A percentile compares a stretch with the other conserved stretches of the same genome.
These are phyloP conservation scores for Rhodomyrtus psidioides DNA, from an alignment of 441 rosid genomes.

Conservation along the genomic window DNA sequence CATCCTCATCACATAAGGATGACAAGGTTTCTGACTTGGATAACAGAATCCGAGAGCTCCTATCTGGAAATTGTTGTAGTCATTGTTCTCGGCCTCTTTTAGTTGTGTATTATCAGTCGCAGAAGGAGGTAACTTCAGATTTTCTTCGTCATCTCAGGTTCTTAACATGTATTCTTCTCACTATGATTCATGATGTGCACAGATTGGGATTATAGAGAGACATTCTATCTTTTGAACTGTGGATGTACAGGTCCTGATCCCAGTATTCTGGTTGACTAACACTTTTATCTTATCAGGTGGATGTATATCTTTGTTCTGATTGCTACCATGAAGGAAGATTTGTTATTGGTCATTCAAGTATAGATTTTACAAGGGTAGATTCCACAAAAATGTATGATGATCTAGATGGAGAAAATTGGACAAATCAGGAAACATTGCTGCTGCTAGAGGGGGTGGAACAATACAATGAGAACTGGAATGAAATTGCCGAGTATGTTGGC, in stretches of 20 bases:
- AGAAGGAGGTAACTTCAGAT: conserved; percentile 57
- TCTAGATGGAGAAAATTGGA: conserved; percentile 81
- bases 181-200: neutral
- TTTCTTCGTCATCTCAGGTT: neutral
- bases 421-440: conserved; percentile 74
- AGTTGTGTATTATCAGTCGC: conserved; percentile 65
- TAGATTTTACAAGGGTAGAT: conserved; percentile 73
- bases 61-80: conserved; percentile 64
- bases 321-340: conserved; percentile 85
- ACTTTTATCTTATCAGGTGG: conserved; percentile 49
- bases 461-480: conserved; percentile 78
- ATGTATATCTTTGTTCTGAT: conserved; percentile 53
- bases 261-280: neutral
- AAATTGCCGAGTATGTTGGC: conserved; percentile 86
- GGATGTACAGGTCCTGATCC: neutral
- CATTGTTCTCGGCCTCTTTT: conserved; percentile 69
- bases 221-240: neutral
- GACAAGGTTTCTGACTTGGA: conserved; percentile 69
- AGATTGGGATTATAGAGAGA: neutral
- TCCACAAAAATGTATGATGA: conserved; percentile 53
- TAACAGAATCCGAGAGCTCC: conserved; percentile 69
- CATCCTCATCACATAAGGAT: conserved; percentile 37
- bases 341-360: conserved; percentile 77
- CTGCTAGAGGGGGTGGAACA: conserved; percentile 92
- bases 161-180: neutral